Percentiles rank a stretch among this genome's conserved stretches.
phyloP scores from a whole-genome alignment of 2,329 filamentous ascomycete species.

The Pseudogymnoascus sp. region DNA sequence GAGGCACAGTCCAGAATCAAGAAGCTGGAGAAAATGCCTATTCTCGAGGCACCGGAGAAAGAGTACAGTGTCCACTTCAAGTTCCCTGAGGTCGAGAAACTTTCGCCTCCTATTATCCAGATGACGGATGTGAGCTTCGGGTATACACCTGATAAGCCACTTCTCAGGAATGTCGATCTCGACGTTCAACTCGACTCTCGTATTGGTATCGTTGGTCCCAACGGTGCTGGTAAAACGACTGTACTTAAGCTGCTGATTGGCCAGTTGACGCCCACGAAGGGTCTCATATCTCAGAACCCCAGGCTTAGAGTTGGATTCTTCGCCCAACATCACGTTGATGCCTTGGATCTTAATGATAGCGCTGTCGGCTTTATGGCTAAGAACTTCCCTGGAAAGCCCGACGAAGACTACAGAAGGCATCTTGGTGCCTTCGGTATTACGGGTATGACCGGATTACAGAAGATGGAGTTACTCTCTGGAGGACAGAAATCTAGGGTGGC shows the following conservation, averaged over 20 bases:
- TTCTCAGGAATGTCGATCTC: constrained; percentile 82
- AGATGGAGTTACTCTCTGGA: constrained; percentile 89
- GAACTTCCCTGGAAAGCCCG: constrained; percentile 79
- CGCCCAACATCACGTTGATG: constrained; percentile 96
- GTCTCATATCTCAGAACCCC: constrained; percentile 81
- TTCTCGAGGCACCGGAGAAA: constrained; percentile 80
- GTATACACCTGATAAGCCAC: constrained; percentile 69
- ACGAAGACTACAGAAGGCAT: constrained; percentile 94
- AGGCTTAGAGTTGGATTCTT: constrained; percentile 92
- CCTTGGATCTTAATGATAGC: constrained; percentile 78
- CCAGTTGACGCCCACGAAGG: constrained; percentile 67
- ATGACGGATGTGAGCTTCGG: constrained; percentile 92
- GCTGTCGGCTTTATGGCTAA: constrained; percentile 96
- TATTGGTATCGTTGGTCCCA: constrained; percentile 98
- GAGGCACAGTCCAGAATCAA: constrained; percentile 98
- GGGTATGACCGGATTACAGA: constrained; percentile 91
- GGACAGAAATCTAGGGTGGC: constrained; percentile 98
- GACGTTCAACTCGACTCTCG: constrained; percentile 97
- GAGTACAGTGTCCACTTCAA: constrained; percentile 96
- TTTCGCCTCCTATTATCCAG: constrained; percentile 95
- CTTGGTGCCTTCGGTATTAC: constrained; percentile 86
- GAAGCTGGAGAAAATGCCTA: constrained; percentile 94
- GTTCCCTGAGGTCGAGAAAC: constrained; percentile 95
- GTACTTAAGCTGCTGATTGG: constrained; percentile 96
- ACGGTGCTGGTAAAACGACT: constrained; percentile 97